Evolutionary conservation across 176 grass and related monocot genomes (phyloP), one percentile per base, ranked within the genome.

Genomic region (Oryza coarctata): DNA sequence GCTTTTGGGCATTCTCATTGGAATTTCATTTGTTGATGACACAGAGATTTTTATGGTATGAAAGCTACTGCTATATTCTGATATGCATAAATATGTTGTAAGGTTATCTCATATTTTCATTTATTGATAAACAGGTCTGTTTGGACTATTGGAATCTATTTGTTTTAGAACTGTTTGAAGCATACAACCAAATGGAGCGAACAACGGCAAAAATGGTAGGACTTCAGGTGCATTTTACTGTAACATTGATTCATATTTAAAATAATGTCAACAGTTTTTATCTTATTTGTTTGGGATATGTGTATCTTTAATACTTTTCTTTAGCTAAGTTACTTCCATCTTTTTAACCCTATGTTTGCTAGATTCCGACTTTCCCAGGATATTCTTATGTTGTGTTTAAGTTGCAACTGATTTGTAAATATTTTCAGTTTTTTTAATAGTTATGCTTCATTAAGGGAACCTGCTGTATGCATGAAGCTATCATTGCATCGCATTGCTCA

Each of bases 91-190:
- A 45, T 18, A 26, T 80, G 39, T 38, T 58, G 25, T 39, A 39
- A 39, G 38, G 38, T 39, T 39, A 39, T 39, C 38, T 39, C 38
- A 39, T 39, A 39, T 39, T 39, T 8, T 39, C 38, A 39, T 39
- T 39, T 39, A 49, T 32, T 68, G 63, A 45, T 87, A 77, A 63
- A 57, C 66, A 98, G 92, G 96, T 98, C 58, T 98, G 90, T 74
- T 89, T 98, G 90, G 96, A 98, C 78, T 98, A 98, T 79, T 98
- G 93, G 96, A 98, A 98, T 87, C 73, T 95, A 60, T 79, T 95
- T 83, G 96, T 98, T 39, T 88, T 93, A 41, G 96, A 98, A 74
- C 73, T 98, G 13, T 98, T 98, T 93, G 96, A 98, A 83, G 90
- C 90, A 30, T 90, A 98, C 31, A 92, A 93, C 74, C 93, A 92